Evolutionary conservation across 768 basidiomycete genomes (phyloP), one percentile per base, ranked within the genome.

Genomic region (Serpula lacrymans): DNA sequence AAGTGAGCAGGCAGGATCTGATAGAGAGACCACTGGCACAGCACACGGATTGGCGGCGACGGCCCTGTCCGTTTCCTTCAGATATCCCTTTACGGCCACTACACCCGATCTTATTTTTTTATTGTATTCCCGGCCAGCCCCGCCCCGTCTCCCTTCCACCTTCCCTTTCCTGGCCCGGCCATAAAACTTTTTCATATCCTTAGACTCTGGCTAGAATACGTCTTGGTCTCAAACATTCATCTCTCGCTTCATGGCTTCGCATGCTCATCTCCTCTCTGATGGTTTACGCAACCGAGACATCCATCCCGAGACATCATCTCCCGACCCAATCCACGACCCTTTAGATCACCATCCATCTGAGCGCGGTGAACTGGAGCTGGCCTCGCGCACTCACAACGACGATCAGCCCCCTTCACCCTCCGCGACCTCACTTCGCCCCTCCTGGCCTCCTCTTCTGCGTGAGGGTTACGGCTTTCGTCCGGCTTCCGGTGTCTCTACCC

Each of bases 381-480:
- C n/a, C n/a, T 22, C 40, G 5, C 12, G 39, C 11, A 33, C n/a
- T 39, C 23, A 20, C 25, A 29, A 14, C 21, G 38, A 38, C 29
- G 25, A 37, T 24, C 37, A 37, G n/a, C 34, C 34, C 34, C 34
- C 57, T 37, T 50, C 46, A 9, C 42, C 49, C 18, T 48, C 42
- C 26, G 45, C 47, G 38, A 47, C 9, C 17, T 23, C 49, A 32
- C 46, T 42, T 42, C 57, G 50, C 46, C 39, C 42, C 40, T 42
- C 35, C 46, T 47, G 44, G 48, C 57, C 75, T 40, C 69, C 67
- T 43, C 63, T 74, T 16, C n/a, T n/a, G n/a, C 73, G 74, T 39
- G 90, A 92, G 38, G 89, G 86, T 38, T 90, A 89, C 62, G 90
- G 89, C 40, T 91, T 91, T 62, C 78, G 86, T 9, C 67, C 76